A percentile compares a stretch with the other conserved stretches of the same genome.
These are phyloP conservation scores for Dictyostelium purpureum DNA, from an alignment of 78 protist genomes.

Conservation along the genomic window DNA sequence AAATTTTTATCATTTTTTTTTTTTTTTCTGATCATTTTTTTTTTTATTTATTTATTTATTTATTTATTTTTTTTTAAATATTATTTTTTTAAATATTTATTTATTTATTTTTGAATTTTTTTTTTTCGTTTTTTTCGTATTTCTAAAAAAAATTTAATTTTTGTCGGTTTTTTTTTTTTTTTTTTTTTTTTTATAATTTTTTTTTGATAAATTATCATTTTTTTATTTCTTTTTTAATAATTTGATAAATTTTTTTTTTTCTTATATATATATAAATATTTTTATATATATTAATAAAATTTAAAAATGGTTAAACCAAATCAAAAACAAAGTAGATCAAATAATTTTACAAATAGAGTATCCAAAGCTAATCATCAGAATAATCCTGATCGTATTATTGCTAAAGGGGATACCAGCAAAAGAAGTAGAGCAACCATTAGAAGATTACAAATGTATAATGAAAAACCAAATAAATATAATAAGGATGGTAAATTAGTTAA, in stretches of 20 bases:
- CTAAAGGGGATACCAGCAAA: slow-evolving; percentile 27
- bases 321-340: slow-evolving; percentile 4
- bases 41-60: neutral
- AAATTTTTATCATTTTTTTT: too few species aligned
- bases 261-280: neutral
- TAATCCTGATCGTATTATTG: slow-evolving; percentile 48
- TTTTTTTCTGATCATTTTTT: too few species aligned
- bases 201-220: too few species aligned
- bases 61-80: neutral
- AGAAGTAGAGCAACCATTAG: slow-evolving; percentile 65
- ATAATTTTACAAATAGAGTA: slow-evolving; percentile 65
- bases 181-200: too few species aligned
- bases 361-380: slow-evolving; percentile 33
- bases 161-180: neutral
- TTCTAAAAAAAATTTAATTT: too few species aligned
- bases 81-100: neutral
- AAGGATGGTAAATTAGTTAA: slow-evolving; percentile 76
- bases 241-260: too few species aligned
- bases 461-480: slow-evolving; percentile 49
- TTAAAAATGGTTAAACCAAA: slow-evolving; percentile 63
- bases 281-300: too few species aligned
- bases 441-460: slow-evolving; percentile 84
- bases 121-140: neutral
- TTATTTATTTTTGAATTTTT: neutral
- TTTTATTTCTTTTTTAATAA: neutral